Base-by-base conservation (phyloP, 179 eudicot genomes). In the Dionaea muscipula region DNA sequence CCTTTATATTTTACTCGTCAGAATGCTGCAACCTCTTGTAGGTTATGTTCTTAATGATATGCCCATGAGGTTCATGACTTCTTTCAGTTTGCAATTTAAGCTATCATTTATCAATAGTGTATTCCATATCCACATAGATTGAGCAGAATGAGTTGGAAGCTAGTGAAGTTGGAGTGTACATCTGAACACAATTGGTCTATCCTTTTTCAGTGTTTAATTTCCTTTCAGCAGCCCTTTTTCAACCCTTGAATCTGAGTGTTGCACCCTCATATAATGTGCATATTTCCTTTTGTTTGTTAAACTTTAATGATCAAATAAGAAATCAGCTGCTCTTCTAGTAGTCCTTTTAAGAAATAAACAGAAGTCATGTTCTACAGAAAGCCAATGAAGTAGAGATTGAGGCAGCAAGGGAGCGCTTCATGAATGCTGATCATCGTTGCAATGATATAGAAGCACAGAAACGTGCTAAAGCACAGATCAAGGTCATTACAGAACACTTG, bases 381-480 rank as follows among this genome's bases (percentile, higher is more conserved):
- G 66, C 75, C 59, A 71, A 67, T 62, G 72, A 72, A 33, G 26
- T 24, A 40, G 81, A 88, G 63, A 48, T 81, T 55, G 54, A 56
- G 55, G 69, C 68, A 36, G 81, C 75, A 49, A 66, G 71, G 84
- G 74, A 71, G 18, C 46, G 61, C 54, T 82, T 66, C 61, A 44
- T 48, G 72, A 59, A 56, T 64, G 88, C 96, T 60, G 73, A 71
- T 58, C 72, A 75, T 64, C 80, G 63, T 50, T 80, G 73, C 63
- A 84, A 75, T 68, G 62, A 71, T 28, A 64, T 76, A 63, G 86
- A 84, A 64, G 93, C 85, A 18, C 63, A 76, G 69, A 81, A 49
- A 60, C 57, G 66, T 53, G 93, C 96, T 60, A 81, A 75, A 70
- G 58, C 17, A 51, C 78, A 66, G 55, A 70, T 50, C 43, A 82